Base-by-base conservation (phyloP, 345 rosid genomes). In the Populus davidiana region DNA sequence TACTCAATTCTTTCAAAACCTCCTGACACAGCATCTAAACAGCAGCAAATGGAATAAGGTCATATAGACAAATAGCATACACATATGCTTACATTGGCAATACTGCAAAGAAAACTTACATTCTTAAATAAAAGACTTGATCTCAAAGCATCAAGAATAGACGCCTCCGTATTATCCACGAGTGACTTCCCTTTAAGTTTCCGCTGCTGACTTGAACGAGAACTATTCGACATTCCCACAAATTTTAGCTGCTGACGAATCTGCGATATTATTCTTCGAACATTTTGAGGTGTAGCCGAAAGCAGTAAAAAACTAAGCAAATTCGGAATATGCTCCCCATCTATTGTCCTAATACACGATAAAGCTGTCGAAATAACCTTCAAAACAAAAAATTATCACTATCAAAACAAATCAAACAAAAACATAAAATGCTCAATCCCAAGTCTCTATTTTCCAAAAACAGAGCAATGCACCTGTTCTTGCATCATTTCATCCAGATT, bases 51-150 rank as follows among this genome's bases (percentile, higher is more conserved):
- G 62, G 2, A 68, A 39, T 29, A 38, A 54, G 17, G 17, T 75
- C 6, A 71, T 54, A 71, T 64, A 17, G 67, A 69, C 69, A 36
- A 56, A 52, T 38, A 49, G 67, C 52, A 36, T 18, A 82, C 38
- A 70, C 73, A 81, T 43, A 16, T 63, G 33, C 61, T 76, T 61
- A 69, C 72, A 74, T 54, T 21, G 63, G 64, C 69, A 43, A 49
- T 17, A 38, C 75, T 52, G 64, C 39, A 39, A 65, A 41, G 17
- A 8, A 41, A 41, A 81, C 92, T 83, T 81, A 91, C 98, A 69
- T 86, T 91, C 83, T 91, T 91, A 84, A 91, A 93, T 33, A 92
- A 86, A 77, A 93, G 89, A 80, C 94, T 91, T 71, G 96, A 87
- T 85, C 91, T 83, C 84, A 93, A 85, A 66, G 92, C 91, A 81